Percentiles rank a stretch among this genome's conserved stretches.
Conservation (phyloP, 352 stramenopile genomes). For the Pythium myriotylum region DNA sequence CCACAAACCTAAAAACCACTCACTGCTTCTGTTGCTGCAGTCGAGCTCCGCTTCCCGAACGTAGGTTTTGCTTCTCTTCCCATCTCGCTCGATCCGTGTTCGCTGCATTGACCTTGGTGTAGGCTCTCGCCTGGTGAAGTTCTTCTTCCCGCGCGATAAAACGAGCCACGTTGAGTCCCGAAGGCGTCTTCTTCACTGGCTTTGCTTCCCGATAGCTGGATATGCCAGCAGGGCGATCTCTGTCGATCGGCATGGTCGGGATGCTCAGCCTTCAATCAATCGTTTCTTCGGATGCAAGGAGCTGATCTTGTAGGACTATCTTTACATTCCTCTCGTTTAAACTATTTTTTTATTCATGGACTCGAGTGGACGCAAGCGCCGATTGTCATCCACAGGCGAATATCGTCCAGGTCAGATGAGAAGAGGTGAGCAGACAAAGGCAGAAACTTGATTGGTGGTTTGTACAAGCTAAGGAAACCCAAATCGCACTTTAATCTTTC, state of each 20-base stretch:
- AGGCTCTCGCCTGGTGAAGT: constrained; percentile 60
- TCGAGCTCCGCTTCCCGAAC: constrained; percentile 50
- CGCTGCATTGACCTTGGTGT: constrained; percentile 51
- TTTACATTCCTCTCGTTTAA: too few species aligned
- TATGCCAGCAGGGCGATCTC: constrained; percentile 53
- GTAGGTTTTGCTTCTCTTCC: constrained; percentile 79
- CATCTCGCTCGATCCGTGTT: constrained; percentile 59
- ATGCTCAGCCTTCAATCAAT: too few species aligned
- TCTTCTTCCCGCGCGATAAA: constrained; percentile 82
- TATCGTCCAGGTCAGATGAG: too few species aligned
- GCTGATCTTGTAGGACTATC: too few species aligned
- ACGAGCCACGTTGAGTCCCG: constrained; percentile 64
- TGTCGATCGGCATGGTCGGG: constrained; percentile 54
- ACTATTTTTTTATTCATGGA: too few species aligned
- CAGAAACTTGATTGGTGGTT: too few species aligned
- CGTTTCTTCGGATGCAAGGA: background rate
- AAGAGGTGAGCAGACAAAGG: too few species aligned
- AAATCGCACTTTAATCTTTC: constrained; percentile 29
- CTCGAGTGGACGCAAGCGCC: too few species aligned
- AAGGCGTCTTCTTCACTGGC: constrained; percentile 42
- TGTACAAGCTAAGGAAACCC: too few species aligned
- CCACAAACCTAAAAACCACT: too few species aligned
- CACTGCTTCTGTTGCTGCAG: constrained; percentile 62
- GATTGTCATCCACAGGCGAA: too few species aligned
- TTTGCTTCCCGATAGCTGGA: constrained; percentile 32